A percentile compares a stretch with the other conserved stretches of the same genome.
Conservation (phyloP, 1,284 basidiomycete species). For the Grifola frondosa region DNA sequence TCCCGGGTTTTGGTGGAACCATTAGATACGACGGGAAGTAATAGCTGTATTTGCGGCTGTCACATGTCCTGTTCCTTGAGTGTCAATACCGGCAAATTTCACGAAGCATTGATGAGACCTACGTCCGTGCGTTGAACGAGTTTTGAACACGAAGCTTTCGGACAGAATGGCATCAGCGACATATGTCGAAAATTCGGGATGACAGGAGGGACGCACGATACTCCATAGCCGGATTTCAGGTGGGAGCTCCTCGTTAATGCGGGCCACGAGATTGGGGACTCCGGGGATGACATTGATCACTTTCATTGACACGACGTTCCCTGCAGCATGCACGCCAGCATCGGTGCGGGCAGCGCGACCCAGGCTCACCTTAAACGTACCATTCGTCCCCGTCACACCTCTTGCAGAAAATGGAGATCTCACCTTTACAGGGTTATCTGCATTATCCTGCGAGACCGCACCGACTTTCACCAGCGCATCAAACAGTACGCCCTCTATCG, state of each 20-base stretch:
- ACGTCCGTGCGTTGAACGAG: slow-evolving; percentile 90
- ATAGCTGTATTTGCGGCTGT: slow-evolving; percentile 96
- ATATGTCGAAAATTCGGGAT: background rate
- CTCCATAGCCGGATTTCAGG: slow-evolving; percentile 93
- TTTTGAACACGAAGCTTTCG: slow-evolving; percentile 85
- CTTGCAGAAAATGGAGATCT: slow-evolving; percentile 13
- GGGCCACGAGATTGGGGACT: slow-evolving; percentile 68
- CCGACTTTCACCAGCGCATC: slow-evolving; percentile 87
- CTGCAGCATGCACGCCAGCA: slow-evolving; percentile 96
- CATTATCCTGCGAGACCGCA: slow-evolving; percentile 91
- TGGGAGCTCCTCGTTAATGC: slow-evolving; percentile 86
- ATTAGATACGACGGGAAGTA: slow-evolving; percentile 94
- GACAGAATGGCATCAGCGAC: background rate
- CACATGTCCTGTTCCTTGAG: slow-evolving; percentile 63
- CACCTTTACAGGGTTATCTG: slow-evolving; percentile 88
- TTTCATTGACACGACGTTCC: slow-evolving; percentile 91
- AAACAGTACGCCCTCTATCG: slow-evolving; percentile 92
- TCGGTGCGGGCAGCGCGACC: slow-evolving; percentile 94
- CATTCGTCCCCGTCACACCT: background rate
- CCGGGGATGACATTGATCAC: slow-evolving; percentile 80
- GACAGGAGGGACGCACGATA: slow-evolving; percentile 49
- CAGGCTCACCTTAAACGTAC: slow-evolving; percentile 64
- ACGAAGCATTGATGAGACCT: slow-evolving; percentile 31
- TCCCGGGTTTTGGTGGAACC: slow-evolving; percentile 84
- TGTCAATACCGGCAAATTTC: slow-evolving; percentile 11